Evolutionary conservation across 2,329 filamentous ascomycete species (phyloP), one percentile per base, ranked within the genome.

Genomic region (Cladobotryum mycophilum): DNA sequence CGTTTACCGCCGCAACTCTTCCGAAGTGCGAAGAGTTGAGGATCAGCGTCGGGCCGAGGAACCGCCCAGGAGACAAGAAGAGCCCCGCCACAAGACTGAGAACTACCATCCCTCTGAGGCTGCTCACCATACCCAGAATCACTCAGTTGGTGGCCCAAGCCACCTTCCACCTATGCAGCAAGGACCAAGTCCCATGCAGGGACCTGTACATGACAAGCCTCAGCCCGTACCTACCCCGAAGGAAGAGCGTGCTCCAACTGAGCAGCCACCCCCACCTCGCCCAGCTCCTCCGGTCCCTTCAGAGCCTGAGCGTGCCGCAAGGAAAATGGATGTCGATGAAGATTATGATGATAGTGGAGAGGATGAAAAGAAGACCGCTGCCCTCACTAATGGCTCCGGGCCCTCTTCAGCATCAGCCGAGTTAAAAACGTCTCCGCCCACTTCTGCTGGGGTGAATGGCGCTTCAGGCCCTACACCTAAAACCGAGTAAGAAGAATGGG

Each of bases 241-340:
- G 66, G 82, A 88, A 56, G 86, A 89, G 53, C 74, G 78, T 11
- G 67, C 74, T 35, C 69, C 76, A 46, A 67, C 57, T 17, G 66
- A 69, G 49, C 65, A 66, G 49, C 64, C 71, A 18, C 64, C 70
- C 17, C 64, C 70, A 37, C 60, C 73, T 22, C 72, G 75, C 33
- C 70, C 79, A 25, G 68, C 77, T 2, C 74, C 78, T 18, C 72
- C 77, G 17, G 68, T 56, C 2, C 52, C 76, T 15, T 84, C 84
- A 52, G 92, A 97, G 70, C 88, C 90, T 9, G 83, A 87, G 67
- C 74, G 83, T 48, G 90, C 93, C 34, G 89, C 90, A 17, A 80
- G 93, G 18, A 95, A 95, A 69, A 95, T 99, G 82, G 92, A 97
- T 6, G 88, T 97, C 17, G 91, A 99, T 59, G 93, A 99, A 67